Evolutionary conservation across 768 basidiomycete genomes (phyloP).

Genomic region (Boletus rex-veris): DNA sequence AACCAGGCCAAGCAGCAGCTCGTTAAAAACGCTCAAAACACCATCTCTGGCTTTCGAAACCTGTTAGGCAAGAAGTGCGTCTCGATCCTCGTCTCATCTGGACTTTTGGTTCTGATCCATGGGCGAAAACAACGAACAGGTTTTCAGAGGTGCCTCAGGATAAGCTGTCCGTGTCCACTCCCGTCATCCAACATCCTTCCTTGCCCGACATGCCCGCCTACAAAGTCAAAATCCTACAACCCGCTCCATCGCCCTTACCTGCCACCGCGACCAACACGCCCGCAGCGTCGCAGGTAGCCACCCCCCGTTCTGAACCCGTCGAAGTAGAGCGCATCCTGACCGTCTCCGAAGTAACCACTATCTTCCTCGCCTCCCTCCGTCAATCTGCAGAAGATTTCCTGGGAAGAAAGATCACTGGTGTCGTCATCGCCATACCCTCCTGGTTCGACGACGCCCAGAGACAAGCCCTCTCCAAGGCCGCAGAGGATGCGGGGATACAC

Average conservation of each 20-base stretch:
- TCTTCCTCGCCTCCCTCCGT: constrained; percentile 82
- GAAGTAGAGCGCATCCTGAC: constrained; percentile 69
- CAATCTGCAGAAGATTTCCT: constrained; percentile 90
- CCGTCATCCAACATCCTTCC: constrained; percentile 74
- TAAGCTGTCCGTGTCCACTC: constrained; percentile 52
- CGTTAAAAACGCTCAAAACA: constrained; percentile 92
- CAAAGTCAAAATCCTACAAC: constrained; percentile 75
- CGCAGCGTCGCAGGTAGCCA: constrained; percentile 62
- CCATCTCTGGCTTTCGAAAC: constrained; percentile 92
- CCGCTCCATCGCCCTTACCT: constrained; percentile 68
- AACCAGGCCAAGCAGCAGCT: constrained; percentile 93
- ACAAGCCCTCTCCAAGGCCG: constrained; percentile 68
- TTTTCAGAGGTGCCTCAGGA: constrained; percentile 72
- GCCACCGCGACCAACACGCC: constrained; percentile 56
- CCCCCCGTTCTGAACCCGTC: constrained; percentile 71
- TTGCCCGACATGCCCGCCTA: constrained; percentile 74
- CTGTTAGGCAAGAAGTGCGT: constrained; percentile 86
- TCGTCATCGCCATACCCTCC: constrained; percentile 80
- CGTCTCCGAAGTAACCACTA: constrained; percentile 75
- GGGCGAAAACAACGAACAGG: constrained; percentile 32
- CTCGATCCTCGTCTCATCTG: too few species aligned
- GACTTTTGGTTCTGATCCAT: background rate
- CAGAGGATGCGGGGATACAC: constrained; percentile 73
- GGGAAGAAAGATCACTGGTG: constrained; percentile 70
- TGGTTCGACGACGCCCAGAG: constrained; percentile 70